phyloP scores from a whole-genome alignment of 2,329 filamentous ascomycete species.

The Xylariaceae sp. region DNA sequence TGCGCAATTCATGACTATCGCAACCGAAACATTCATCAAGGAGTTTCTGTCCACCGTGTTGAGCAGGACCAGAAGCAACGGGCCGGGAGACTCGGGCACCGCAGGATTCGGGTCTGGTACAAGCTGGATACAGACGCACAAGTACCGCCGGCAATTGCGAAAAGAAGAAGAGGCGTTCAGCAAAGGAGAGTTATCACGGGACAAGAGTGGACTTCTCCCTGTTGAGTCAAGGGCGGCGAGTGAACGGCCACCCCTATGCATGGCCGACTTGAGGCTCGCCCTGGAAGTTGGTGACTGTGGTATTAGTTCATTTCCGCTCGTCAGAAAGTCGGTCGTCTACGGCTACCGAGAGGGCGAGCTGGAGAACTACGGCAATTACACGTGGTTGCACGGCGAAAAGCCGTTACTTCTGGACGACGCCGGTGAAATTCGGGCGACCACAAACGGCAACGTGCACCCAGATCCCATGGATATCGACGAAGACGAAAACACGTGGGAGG shows the following conservation, averaged over 20 bases:
- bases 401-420: constrained; percentile 22
- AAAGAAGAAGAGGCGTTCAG: constrained; percentile 67
- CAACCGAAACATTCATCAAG: constrained; percentile 61
- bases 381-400: constrained; percentile 37
- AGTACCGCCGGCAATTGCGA: constrained; percentile 67
- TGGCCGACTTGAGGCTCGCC: constrained; percentile 71
- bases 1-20: constrained; percentile 56
- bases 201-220: constrained; percentile 71
- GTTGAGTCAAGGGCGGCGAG: constrained; percentile 71
- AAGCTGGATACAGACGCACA: constrained; percentile 69
- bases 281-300: constrained; percentile 69
- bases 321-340: constrained; percentile 62
- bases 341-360: constrained; percentile 70
- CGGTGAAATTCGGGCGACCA: constrained; percentile 26
- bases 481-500: constrained; percentile 48
- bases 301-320: constrained; percentile 68
- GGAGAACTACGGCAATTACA: constrained; percentile 57
- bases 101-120: constrained; percentile 58
- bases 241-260: constrained; percentile 63
- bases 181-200: constrained; percentile 66
- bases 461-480: constrained; percentile 58
- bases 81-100: constrained; percentile 52
- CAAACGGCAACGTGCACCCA: constrained; percentile 39
- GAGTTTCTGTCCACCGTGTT: constrained; percentile 57
- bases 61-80: constrained; percentile 57